phyloP scores from a whole-genome alignment of 2,329 filamentous ascomycete species.

The Venturia nashicola region DNA sequence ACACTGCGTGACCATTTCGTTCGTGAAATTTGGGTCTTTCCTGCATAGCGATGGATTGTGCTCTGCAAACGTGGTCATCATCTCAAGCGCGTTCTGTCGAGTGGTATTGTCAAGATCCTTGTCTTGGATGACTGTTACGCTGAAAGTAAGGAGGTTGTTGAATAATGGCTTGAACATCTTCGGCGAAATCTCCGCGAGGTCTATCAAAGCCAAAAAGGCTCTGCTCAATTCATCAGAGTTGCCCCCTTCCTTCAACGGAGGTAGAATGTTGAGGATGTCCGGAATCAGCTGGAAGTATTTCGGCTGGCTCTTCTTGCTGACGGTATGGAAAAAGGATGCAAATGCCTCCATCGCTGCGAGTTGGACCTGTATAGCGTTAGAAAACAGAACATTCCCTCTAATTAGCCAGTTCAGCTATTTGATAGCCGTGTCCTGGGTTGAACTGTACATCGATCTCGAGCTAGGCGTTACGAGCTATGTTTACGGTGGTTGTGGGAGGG shows the following conservation, averaged over 20 bases:
- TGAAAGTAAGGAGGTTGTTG: conserved; percentile 83
- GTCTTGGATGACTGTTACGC: conserved; percentile 85
- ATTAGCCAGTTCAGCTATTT: neutral
- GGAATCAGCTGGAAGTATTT: conserved; percentile 84
- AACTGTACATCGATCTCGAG: conserved; percentile 9
- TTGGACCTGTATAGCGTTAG: conserved; percentile 51
- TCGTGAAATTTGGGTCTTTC: conserved; percentile 83
- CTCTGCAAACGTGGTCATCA: conserved; percentile 97
- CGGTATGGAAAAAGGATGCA: conserved; percentile 84
- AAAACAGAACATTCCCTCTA: conserved; percentile 6
- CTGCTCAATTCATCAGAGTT: conserved; percentile 88
- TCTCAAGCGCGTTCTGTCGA: conserved; percentile 86
- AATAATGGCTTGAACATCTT: conserved; percentile 98
- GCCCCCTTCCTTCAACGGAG: conserved; percentile 80
- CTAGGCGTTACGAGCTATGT: neutral
- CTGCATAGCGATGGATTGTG: conserved; percentile 89
- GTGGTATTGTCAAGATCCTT: conserved; percentile 86
- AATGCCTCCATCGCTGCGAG: conserved; percentile 95
- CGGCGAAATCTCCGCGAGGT: conserved; percentile 83
- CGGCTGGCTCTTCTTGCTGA: conserved; percentile 73
- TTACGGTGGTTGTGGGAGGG: neutral
- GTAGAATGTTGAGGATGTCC: conserved; percentile 86
- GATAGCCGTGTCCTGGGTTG: neutral
- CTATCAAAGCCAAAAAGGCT: conserved; percentile 81
- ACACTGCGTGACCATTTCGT: conserved; percentile 97